Base-by-base conservation (phyloP, 83 land plant genomes). In the Isoetes engelmannii region DNA sequence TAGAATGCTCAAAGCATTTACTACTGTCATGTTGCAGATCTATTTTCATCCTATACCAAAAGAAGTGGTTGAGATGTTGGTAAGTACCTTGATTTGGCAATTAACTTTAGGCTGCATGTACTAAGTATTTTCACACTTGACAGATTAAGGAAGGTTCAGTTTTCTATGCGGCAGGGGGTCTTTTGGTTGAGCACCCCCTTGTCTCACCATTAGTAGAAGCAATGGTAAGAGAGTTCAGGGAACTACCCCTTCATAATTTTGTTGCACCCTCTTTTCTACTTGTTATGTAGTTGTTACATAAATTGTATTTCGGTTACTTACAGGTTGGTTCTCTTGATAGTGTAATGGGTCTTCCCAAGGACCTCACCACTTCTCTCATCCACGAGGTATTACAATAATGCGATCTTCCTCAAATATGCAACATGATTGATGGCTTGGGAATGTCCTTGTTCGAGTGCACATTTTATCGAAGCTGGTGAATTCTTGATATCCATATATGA, bases 341-440 rank as follows among this genome's bases (percentile, higher is more conserved):
- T 67, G 89, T 92, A 12, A 92, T 92, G 98, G 98, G 98, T n/a
- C 81, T 92, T 13, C 87, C 96, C 0, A 89, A 92, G 69, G 81
- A 83, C 37, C 82, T 89, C 9, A 84, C 89, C 4, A 70, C 69
- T 41, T 76, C 79, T 69, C 85, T 92, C 17, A 82, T 89, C 55
- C 57, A 80, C 46, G 86, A 89, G 49, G 90, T 79, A 0, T 73
- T 86, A 54, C 20, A 15, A 41, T 1, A 28, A 28, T 2, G 37
- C 37, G 1, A 28, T 2, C 37, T 28, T 28, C 1, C 37, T 28
- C 0, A 2, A 0, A 0, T 28, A 28, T 28, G 37, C 1, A 2
- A 28, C 37, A 28, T 28, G 37, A 28, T 28, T 28, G 37, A 28
- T 2, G 37, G 2, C 37, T 28, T 28, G 37, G 37, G 37, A 28